Evolutionary conservation across 2,329 filamentous ascomycete species (phyloP), one percentile per base, ranked within the genome.

Genomic region (Monilinia laxa): DNA sequence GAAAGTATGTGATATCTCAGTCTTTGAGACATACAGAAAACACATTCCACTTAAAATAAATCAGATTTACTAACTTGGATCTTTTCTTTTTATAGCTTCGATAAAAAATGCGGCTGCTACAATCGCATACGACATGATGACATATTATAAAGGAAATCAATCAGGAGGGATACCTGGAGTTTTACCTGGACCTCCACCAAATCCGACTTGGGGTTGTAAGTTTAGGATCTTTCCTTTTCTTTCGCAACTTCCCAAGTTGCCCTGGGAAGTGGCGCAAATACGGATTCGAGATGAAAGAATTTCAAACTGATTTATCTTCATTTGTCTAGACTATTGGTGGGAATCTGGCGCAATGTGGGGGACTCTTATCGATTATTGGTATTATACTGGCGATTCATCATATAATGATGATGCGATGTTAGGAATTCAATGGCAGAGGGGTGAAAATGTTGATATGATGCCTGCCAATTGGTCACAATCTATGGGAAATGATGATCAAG

Each of bases 331-430:
- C 71, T 84, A 83, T 75, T 85, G 83, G 83, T 87, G 85, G 85
- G 83, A 85, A 75, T 82, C 83, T n/a, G 84, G 84, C 58, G 84
- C 83, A 49, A 85, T 86, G 84, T 85, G 85, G 73, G 84, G 83
- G 67, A 81, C 81, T 14, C 76, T 87, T 72, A 81, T 88, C 42
- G 84, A 88, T 70, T 88, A 87, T 72, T 88, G 85, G 84, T 83
- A 83, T 72, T 86, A 85, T 74, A 87, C 85, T 1, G 83, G 83
- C 49, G 85, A 88, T 71, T 76, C 78, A 25, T 80, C 82, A 42
- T 88, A 85, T 76, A 88, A 87, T 70, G 79, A 82, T 45, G 79
- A 84, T 49, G 78, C 82, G 20, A 81, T 78, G 40, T 79, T 83
- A 64, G 86, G 84, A 42, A 81, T 89, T 78, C 78, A 86, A 73